Evolutionary conservation across 1,284 basidiomycete species (phyloP).

Genomic region (Leccinum subspadiceum): DNA sequence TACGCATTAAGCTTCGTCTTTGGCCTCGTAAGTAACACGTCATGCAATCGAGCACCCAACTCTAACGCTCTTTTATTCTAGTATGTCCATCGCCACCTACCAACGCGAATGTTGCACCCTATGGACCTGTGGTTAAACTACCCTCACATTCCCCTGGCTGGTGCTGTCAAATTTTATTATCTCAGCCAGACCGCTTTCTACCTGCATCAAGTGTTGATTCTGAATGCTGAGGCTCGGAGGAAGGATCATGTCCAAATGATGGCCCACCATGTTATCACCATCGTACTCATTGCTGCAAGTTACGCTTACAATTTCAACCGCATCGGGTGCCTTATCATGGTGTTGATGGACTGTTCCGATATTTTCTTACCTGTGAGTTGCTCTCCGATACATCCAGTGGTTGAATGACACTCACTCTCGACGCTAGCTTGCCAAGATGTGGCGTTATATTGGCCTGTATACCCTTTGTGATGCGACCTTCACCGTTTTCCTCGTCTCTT

Average conservation of each 20-base stretch:
- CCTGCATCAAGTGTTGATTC: slow-evolving; percentile 86
- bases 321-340: slow-evolving; percentile 84
- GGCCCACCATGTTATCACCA: slow-evolving; percentile 90
- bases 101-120: slow-evolving; percentile 67
- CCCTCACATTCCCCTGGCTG: slow-evolving; percentile 78
- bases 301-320: slow-evolving; percentile 87
- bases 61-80: slow-evolving; percentile 34
- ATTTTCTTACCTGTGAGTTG: slow-evolving; percentile 85
- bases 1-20: slow-evolving; percentile 73
- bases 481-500: slow-evolving; percentile 81
- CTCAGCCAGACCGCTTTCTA: slow-evolving; percentile 92
- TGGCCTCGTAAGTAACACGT: slow-evolving; percentile 71
- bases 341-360: slow-evolving; percentile 93
- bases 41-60: neutral
- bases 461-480: slow-evolving; percentile 77
- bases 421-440: slow-evolving; percentile 85
- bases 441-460: slow-evolving; percentile 77
- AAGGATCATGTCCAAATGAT: slow-evolving; percentile 98
- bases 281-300: slow-evolving; percentile 73
- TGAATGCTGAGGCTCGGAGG: slow-evolving; percentile 90
- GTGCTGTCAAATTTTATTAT: slow-evolving; percentile 87
- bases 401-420: slow-evolving; percentile 6
- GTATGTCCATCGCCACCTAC: slow-evolving; percentile 78
- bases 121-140: slow-evolving; percentile 78
- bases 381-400: neutral